Conservation (phyloP, 1,284 basidiomycete species). For the Austroboletus olivaceoglutinosus region DNA sequence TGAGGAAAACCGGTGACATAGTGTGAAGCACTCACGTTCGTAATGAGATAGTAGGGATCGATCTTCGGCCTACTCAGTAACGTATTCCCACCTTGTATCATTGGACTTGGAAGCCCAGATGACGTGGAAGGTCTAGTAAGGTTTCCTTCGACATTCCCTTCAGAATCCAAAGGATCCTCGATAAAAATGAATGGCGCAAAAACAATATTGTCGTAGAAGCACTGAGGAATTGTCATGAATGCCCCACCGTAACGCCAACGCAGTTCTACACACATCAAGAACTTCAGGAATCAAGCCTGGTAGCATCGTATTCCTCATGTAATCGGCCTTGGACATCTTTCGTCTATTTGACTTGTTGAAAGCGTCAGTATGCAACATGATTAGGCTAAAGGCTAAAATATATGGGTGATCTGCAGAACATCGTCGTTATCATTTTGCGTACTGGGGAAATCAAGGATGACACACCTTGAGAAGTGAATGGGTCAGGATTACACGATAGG, state of each 20-base stretch:
- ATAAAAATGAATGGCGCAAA: conserved; percentile 96
- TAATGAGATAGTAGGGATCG: conserved; percentile 92
- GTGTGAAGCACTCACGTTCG: conserved; percentile 50
- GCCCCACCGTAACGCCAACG: conserved; percentile 4
- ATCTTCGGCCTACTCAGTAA: conserved; percentile 65
- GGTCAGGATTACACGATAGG: conserved; percentile 76
- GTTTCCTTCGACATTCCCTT: conserved; percentile 52
- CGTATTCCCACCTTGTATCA: conserved; percentile 38
- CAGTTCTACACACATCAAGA: conserved; percentile 64
- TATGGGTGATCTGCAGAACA: conserved; percentile 81
- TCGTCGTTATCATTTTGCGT: conserved; percentile 1
- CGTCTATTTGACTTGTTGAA: conserved; percentile 98
- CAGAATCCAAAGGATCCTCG: conserved; percentile 79
- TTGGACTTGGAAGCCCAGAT: conserved; percentile 33
- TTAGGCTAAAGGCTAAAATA: conserved; percentile 95
- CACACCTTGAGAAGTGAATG: conserved; percentile 79
- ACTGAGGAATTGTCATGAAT: conserved; percentile 45
- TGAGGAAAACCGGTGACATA: conserved; percentile 5
- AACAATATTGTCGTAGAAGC: conserved; percentile 95
- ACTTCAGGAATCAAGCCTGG: conserved; percentile 85
- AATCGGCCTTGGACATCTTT: conserved; percentile 96
- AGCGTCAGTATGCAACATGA: conserved; percentile 98
- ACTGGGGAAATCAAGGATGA: neutral
- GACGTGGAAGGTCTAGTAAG: conserved; percentile 43
- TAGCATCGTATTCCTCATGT: conserved; percentile 86